Evolutionary conservation across 768 basidiomycete genomes (phyloP).

Genomic region (Mycena chlorophos): DNA sequence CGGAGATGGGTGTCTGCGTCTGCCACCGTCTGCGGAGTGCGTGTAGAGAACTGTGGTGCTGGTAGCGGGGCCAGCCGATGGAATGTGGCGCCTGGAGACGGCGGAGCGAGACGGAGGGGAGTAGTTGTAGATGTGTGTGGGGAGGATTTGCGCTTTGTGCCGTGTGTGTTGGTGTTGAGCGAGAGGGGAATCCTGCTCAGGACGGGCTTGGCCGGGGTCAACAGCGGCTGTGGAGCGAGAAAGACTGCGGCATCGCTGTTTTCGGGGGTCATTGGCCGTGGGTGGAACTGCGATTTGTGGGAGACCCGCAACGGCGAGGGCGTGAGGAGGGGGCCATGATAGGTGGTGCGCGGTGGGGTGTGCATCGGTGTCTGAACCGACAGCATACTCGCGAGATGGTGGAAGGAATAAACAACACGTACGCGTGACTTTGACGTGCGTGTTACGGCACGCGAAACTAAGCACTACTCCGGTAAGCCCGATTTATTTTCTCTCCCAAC

Average conservation of each 20-base stretch:
- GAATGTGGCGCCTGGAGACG: constrained; percentile 41
- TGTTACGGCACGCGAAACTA: neutral
- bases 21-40: constrained; percentile 34
- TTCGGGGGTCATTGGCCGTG: constrained; percentile 46
- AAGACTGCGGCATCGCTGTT: constrained; percentile 63
- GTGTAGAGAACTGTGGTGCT: constrained; percentile 34
- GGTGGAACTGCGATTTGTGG: constrained; percentile 35
- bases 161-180: constrained; percentile 37
- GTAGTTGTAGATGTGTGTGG: constrained; percentile 57
- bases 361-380: constrained; percentile 28
- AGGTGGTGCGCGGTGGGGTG: constrained; percentile 30
- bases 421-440: neutral
- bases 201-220: constrained; percentile 57
- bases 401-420: constrained; percentile 11
- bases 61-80: constrained; percentile 38
- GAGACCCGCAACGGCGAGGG: constrained; percentile 57
- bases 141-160: constrained; percentile 68
- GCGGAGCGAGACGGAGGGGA: constrained; percentile 54
- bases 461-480: neutral
- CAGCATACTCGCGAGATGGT: neutral
- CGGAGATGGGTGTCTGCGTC: constrained; percentile 33
- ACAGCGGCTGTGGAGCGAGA: constrained; percentile 56
- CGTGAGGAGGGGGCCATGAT: constrained; percentile 59
- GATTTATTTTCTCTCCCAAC: neutral
- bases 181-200: constrained; percentile 45